A percentile compares a stretch with the other conserved stretches of the same genome.
Conservation (phyloP, 805 yeast genomes). For the Sungouiella blattae region DNA sequence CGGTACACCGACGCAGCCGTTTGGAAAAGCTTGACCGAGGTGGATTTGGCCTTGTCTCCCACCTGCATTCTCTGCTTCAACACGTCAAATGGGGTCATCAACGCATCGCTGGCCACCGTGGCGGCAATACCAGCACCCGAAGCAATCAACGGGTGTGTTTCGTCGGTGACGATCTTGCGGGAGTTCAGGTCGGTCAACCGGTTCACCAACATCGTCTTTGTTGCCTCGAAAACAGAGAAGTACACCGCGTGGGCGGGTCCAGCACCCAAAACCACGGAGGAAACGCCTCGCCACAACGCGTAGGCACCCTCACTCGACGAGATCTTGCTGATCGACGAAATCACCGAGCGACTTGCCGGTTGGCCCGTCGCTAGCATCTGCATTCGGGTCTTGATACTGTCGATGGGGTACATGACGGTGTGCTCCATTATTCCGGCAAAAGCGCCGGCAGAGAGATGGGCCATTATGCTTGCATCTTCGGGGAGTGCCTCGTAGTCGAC, state of each 20-base stretch:
- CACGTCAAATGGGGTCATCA: slow-evolving; percentile 97
- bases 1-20: slow-evolving; percentile 48
- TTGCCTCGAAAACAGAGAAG: slow-evolving; percentile 86
- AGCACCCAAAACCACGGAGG: slow-evolving; percentile 92
- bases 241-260: slow-evolving; percentile 99
- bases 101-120: slow-evolving; percentile 87
- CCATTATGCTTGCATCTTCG: slow-evolving; percentile 72
- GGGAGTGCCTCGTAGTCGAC: slow-evolving; percentile 93
- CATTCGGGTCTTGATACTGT: slow-evolving; percentile 94
- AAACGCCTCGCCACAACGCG: slow-evolving; percentile 91
- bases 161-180: slow-evolving; percentile 51
- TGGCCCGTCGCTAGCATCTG: slow-evolving; percentile 49
- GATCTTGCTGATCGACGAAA: slow-evolving; percentile 68
- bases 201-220: slow-evolving; percentile 57
- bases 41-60: slow-evolving; percentile 16
- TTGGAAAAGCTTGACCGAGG: slow-evolving; percentile 28
- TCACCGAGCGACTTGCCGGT: slow-evolving; percentile 40
- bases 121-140: slow-evolving; percentile 89
- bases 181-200: slow-evolving; percentile 29
- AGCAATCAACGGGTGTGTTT: slow-evolving; percentile 77
- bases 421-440: slow-evolving; percentile 99
- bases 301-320: slow-evolving; percentile 84
- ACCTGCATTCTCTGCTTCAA: slow-evolving; percentile 91
- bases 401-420: slow-evolving; percentile 94
- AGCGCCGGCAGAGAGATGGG: slow-evolving; percentile 90